Base-by-base conservation (phyloP, 192 early-diverging fungal genomes). In the Mortierella antarctica region DNA sequence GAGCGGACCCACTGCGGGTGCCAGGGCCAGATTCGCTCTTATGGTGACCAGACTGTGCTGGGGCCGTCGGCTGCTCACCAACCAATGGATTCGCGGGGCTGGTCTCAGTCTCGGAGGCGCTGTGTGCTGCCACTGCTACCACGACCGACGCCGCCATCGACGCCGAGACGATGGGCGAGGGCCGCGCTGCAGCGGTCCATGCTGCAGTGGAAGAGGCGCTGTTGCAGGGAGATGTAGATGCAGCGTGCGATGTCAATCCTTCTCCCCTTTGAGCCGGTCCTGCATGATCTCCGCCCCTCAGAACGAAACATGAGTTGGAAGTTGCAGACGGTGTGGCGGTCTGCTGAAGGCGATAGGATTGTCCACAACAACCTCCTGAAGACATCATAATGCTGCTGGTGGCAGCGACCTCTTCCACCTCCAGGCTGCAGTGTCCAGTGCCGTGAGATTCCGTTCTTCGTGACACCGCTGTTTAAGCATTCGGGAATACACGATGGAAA, bases 41-140 rank as follows among this genome's bases (percentile, higher is more conserved):
- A 51, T 17, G 50, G 50, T 51, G 50, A 17, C 50, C 50, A 15
- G 50, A 51, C 4, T 51, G 50, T 51, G 50, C 49, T 6, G 62
- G 8, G 2, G 54, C 20, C 18, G 54, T 67, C 21, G 42, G 55
- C 31, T 68, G 55, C 31, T 68, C 66, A 20, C 5, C 49, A 12
- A 41, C 62, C 45, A 68, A 57, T 59, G 66, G 47, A 48, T 48
- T 59, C 15, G 42, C 14, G 11, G 55, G 40, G 48, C 47, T 9
- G 42, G 66, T 59, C 49, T 68, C 55, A 68, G 55, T n/a, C 6
- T 57, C 42, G 65, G 54, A 15, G 6, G 3, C 20, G 44, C 62
- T 63, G 48, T 48, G 45, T 20, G 66, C 56, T 4, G 47, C 55
- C 12, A 13, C 23, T 40, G 55, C 55, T 14, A 6, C n/a, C 57